Evolutionary conservation across 1,284 basidiomycete genomes (phyloP).

Genomic region (Gomphus bonarii): DNA sequence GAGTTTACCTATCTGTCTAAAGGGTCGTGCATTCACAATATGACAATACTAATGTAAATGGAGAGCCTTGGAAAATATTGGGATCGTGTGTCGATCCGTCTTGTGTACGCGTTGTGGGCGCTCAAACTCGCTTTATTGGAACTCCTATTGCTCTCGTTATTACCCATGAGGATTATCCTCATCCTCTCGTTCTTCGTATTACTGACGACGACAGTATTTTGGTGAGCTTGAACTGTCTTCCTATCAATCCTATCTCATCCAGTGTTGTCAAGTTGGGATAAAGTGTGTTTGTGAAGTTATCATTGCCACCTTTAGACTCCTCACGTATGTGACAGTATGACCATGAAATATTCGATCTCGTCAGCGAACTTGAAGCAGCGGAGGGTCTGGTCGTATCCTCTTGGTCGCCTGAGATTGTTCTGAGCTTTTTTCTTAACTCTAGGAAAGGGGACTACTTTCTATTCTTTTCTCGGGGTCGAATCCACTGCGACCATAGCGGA

Average conservation of each 20-base stretch:
- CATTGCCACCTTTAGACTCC: neutral
- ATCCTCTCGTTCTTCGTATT: constrained; percentile 31
- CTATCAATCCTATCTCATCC: neutral
- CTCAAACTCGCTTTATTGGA: neutral
- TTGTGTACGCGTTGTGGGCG: constrained; percentile 11
- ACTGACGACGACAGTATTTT: constrained; percentile 33
- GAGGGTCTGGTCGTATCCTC: constrained; percentile 46
- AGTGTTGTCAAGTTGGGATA: constrained; percentile 46
- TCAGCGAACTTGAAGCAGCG: constrained; percentile 66
- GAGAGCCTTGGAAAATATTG: no score
- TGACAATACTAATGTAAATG: no score
- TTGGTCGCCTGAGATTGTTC: neutral
- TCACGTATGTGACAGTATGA: constrained; percentile 50
- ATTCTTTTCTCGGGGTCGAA: constrained; percentile 73
- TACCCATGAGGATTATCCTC: constrained; percentile 31
- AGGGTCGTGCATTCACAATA: no score
- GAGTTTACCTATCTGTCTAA: no score
- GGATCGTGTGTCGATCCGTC: neutral
- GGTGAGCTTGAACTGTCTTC: constrained; percentile 26
- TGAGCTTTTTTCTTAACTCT: neutral
- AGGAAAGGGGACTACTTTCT: constrained; percentile 85
- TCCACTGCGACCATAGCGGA: constrained; percentile 60
- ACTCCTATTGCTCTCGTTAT: neutral
- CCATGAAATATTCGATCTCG: constrained; percentile 95
- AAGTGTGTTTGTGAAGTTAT: constrained; percentile 30